Base-by-base conservation (phyloP, 1,284 basidiomycete genomes). In the Chalciporus sp. region DNA sequence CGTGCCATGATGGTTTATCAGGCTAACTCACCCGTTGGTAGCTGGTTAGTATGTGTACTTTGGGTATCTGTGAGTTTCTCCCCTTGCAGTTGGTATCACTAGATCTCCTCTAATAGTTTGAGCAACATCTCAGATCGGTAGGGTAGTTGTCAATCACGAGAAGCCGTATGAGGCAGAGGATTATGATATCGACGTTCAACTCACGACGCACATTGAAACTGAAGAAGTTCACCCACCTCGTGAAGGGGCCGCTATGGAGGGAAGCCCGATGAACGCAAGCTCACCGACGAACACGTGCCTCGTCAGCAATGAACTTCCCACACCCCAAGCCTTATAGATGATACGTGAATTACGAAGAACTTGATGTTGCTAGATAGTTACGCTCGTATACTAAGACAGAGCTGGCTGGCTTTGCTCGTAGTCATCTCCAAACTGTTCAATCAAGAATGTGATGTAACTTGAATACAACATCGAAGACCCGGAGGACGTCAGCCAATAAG, bases 41-140 rank as follows among this genome's bases (percentile, higher is more conserved):
- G 64, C 28, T 64, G 63, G 63, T 43, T 64, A 7, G 55, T 64
- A 10, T 51, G 23, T 28, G 4, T 55, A 8, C 55, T 65, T 11
- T 67, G 62, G 60, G 16, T 58, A 16, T 55, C 60, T 20, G 63
- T 65, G 23, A 20, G 63, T 63, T 14, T 29, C 16, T 7, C 20
- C 4, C 17, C 17, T 1, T 35, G 2, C 16, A 17, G 9, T 33
- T 6, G 7, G 17, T 42, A 8, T 7, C 20, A 23, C 23, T 23
- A 6, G 2, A 1, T 23, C 20, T 8, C 4, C 9, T 37, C 10
- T 42, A 11, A 12, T 16, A 23, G n/a, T 12, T 37, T 26, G 19
- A 23, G 9, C n/a, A 28, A 12, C 23, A 3, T 29, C 17, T 23
- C 19, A 65, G 62, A 35, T 61, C 1, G 62, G 62, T 11, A 58